Percentiles rank a stretch among this genome's conserved stretches.
Conservation (phyloP, 1,284 basidiomycete genomes). For the Phenoliferia sp. region DNA sequence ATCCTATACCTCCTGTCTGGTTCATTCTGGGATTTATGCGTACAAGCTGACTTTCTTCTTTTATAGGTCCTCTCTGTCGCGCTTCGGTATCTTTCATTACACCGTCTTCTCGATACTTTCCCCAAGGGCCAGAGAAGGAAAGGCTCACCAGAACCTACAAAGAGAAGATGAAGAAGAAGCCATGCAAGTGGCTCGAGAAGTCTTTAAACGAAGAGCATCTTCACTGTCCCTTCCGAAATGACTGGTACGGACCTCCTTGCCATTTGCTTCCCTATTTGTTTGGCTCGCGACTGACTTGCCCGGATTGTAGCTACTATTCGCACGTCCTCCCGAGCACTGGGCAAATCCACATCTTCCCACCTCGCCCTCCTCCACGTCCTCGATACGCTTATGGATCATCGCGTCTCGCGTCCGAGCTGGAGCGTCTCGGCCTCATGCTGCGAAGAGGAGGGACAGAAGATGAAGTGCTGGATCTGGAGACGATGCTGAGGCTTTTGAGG, state of each 20-base stretch:
- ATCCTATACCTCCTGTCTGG: too few relatives aligned
- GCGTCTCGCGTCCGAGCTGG: background rate
- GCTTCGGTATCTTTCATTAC: background rate
- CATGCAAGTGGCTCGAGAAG: background rate
- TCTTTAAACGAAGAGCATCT: background rate
- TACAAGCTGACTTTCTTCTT: background rate
- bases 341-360: background rate
- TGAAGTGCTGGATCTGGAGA: background rate
- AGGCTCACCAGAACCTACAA: background rate
- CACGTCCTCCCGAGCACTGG: background rate
- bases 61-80: background rate
- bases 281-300: background rate
- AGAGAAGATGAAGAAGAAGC: background rate
- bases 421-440: background rate
- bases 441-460: background rate
- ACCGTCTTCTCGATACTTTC: background rate
- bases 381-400: background rate
- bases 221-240: conserved; percentile 1
- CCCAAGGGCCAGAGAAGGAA: background rate
- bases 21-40: background rate
- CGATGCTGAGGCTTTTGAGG: background rate
- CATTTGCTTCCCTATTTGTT: background rate
- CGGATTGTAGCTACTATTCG: background rate
- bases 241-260: background rate
- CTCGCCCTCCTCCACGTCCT: background rate